Evolutionary conservation across 441 rosid species (phyloP).

Genomic region (Erysimum cheiri): DNA sequence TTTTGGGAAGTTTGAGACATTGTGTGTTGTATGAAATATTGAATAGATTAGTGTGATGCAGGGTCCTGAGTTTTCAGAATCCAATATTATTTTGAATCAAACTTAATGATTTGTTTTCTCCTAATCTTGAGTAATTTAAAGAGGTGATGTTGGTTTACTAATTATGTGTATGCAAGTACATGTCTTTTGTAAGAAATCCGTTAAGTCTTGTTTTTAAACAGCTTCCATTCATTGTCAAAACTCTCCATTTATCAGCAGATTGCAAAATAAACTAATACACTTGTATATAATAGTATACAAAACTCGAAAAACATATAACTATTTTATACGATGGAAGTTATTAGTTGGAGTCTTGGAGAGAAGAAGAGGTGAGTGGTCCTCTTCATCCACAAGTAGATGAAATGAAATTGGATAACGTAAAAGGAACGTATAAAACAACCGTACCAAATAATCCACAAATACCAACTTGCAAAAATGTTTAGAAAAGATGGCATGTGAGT

Average conservation of each 20-base stretch:
- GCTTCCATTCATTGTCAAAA: not conserved
- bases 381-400: slow-evolving; percentile 17
- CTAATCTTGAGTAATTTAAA: not conserved
- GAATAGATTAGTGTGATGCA: slow-evolving; percentile 10
- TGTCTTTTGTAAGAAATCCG: not conserved
- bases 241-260: not conserved
- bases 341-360: slow-evolving; percentile 5
- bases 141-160: not conserved
- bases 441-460: slow-evolving; percentile 39
- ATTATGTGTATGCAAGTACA: slow-evolving; percentile 1
- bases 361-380: slow-evolving; percentile 35
- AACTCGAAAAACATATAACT: not conserved
- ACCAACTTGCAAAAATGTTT: slow-evolving; percentile 34
- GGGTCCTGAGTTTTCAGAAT: slow-evolving; percentile 1
- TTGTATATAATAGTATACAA: not conserved
- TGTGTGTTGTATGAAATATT: slow-evolving; percentile 31
- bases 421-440: slow-evolving; percentile 35
- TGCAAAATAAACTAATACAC: not conserved
- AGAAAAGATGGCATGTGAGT: slow-evolving; percentile 15
- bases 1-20: slow-evolving; percentile 18
- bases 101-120: not conserved
- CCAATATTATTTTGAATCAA: slow-evolving; percentile 1
- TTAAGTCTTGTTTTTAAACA: no score
- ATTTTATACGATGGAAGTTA: slow-evolving; percentile 2
- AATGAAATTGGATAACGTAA: slow-evolving; percentile 37